Percentiles rank a stretch among this genome's conserved stretches.
These are phyloP conservation scores for Calocybe gangraenosa DNA, from an alignment of 768 basidiomycete genomes.

Conservation along the genomic window DNA sequence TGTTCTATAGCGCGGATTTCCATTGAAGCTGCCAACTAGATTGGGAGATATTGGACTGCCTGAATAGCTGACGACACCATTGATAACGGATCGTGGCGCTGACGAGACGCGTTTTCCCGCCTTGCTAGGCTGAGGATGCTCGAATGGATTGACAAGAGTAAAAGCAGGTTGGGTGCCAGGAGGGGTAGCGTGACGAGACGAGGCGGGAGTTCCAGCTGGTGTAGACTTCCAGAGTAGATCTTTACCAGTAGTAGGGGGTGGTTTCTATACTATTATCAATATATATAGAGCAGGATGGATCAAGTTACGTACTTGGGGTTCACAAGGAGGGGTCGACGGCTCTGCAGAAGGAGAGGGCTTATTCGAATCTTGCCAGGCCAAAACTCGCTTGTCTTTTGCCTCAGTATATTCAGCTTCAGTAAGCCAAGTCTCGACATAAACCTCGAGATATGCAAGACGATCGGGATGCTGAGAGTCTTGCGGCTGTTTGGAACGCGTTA, in stretches of 20 bases:
- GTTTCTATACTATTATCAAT: constrained; percentile 8
- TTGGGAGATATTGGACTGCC: constrained; percentile 19
- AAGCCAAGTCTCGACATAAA: constrained; percentile 77
- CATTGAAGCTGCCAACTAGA: constrained; percentile 55
- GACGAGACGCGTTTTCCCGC: constrained; percentile 33
- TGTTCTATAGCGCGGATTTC: constrained; percentile 31
- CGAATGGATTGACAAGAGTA: constrained; percentile 39
- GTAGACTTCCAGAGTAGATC: constrained; percentile 67
- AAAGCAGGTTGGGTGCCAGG: constrained; percentile 23
- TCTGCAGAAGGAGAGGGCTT: constrained; percentile 37
- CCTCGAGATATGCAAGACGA: constrained; percentile 59
- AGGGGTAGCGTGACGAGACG: constrained; percentile 30
- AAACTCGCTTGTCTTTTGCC: constrained; percentile 54
- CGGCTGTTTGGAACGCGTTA: constrained; percentile 41
- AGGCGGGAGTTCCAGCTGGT: constrained; percentile 23
- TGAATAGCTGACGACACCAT: constrained; percentile 7
- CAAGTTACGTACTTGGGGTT: constrained; percentile 27
- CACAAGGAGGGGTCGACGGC: constrained; percentile 34
- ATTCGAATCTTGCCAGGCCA: constrained; percentile 68
- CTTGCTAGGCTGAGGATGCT: constrained; percentile 20
- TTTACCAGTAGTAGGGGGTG: constrained; percentile 43
- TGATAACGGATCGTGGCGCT: constrained; percentile 32
- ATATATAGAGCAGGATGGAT: too few species aligned
- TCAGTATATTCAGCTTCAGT: constrained; percentile 68
- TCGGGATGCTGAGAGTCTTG: constrained; percentile 78